A percentile compares a stretch with the other conserved stretches of the same genome.
These are phyloP conservation scores for Plasmodium cynomolgi DNA, from an alignment of 169 alveolate genomes.

Conservation along the genomic window DNA sequence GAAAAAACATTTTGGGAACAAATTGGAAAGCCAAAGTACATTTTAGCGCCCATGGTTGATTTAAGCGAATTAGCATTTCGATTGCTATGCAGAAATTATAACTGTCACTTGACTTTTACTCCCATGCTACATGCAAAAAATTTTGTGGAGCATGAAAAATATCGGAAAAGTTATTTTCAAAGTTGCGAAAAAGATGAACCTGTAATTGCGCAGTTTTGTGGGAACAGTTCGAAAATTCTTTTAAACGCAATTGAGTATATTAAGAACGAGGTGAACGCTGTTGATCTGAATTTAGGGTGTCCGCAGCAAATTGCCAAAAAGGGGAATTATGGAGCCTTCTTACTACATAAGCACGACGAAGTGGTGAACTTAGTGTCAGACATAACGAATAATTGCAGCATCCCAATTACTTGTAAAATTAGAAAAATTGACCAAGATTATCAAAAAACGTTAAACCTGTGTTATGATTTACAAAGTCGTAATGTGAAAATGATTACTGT, in stretches of 20 bases:
- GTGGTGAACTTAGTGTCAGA: constrained; percentile 85
- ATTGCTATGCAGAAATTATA: constrained; percentile 89
- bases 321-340: constrained; percentile 94
- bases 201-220: constrained; percentile 92
- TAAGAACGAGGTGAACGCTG: constrained; percentile 91
- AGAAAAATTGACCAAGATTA: constrained; percentile 88
- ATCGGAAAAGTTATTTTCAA: constrained; percentile 79
- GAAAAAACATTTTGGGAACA: constrained; percentile 79
- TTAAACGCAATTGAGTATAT: constrained; percentile 88
- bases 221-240: constrained; percentile 89
- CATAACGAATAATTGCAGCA: constrained; percentile 83
- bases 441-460: constrained; percentile 90
- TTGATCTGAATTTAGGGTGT: constrained; percentile 94
- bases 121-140: constrained; percentile 93
- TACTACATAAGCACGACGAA: constrained; percentile 90
- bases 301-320: constrained; percentile 95
- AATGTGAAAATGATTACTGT: constrained; percentile 86
- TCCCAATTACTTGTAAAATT: constrained; percentile 93
- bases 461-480: constrained; percentile 88
- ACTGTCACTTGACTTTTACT: constrained; percentile 90
- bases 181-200: constrained; percentile 80
- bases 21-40: constrained; percentile 78
- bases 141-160: constrained; percentile 82
- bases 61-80: constrained; percentile 86
- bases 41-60: constrained; percentile 86